Evolutionary conservation across 2,329 filamentous ascomycete species (phyloP), one percentile per base, ranked within the genome.

Genomic region (Camillea tinctor): DNA sequence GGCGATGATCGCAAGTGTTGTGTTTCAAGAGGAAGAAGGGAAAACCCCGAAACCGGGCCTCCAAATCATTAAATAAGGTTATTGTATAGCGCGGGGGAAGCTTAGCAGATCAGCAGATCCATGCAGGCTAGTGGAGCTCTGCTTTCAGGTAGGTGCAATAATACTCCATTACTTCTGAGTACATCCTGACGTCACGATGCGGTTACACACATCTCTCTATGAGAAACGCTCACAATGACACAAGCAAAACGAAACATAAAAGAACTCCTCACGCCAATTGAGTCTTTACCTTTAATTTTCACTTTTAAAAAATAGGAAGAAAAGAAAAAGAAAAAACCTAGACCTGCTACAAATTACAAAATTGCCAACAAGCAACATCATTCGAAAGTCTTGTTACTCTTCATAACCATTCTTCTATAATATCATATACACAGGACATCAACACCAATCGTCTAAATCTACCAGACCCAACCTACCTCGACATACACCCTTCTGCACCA

Each of bases 171-270:
- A 30, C 26, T 30, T 44, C 36, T n/a, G 36, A n/a, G 13, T 44
- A 6, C 36, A 44, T 44, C 36, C 60, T 66, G 64, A 66, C 64
- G 62, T 66, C 64, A 66, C 55, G 54, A 62, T 20, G 23, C 57
- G 54, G 52, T 44, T 44, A n/a, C 50, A 54, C 40, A 3, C 55
- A 13, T 1, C 55, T 48, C 17, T 44, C 60, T 15, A 20, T n/a
- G n/a, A 50, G 55, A 57, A 55, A 58, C 22, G 44, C 55, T 58
- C 58, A 54, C 52, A 52, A 24, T 19, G 56, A 23, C 50, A 54
- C 40, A 17, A 51, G 21, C 26, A 3, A 40, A 56, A 30, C 15
- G 21, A 22, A 30, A 30, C 26, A 30, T 30, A 30, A 30, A 30
- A 30, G 26, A 30, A 9, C 6, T 11, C 36, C 36, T 15, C 17